Conservation (phyloP, 2,329 filamentous ascomycete species). For the Gnomoniopsis sp. region DNA sequence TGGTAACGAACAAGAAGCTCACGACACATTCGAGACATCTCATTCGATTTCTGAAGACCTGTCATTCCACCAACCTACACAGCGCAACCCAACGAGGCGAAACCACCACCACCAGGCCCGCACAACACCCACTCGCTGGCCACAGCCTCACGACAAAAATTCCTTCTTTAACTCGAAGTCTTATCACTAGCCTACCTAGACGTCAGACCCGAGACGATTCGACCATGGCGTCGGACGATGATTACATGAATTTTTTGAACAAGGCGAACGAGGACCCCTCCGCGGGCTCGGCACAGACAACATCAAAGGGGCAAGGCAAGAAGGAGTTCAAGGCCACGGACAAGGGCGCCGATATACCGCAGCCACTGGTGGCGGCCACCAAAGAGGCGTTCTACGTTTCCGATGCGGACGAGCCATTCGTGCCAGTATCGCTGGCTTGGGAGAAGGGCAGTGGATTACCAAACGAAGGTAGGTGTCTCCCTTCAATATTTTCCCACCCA, state of each 20-base stretch:
- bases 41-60: neutral
- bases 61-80: neutral
- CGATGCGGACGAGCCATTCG: constrained; percentile 84
- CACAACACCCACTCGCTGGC: neutral
- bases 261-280: constrained; percentile 81
- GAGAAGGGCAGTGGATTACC: constrained; percentile 51
- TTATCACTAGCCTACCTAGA: neutral
- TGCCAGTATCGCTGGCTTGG: constrained; percentile 68
- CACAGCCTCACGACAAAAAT: neutral
- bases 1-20: neutral
- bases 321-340: constrained; percentile 51
- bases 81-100: neutral
- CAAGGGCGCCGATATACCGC: constrained; percentile 57
- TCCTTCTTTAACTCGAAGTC: neutral
- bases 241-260: constrained; percentile 80
- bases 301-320: constrained; percentile 18
- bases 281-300: constrained; percentile 43
- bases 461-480: constrained; percentile 52
- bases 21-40: neutral
- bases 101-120: neutral
- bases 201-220: neutral
- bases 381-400: constrained; percentile 67
- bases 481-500: neutral
- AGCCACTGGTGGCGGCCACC: constrained; percentile 46
- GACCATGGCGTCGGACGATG: constrained; percentile 71